phyloP scores from a whole-genome alignment of 2,329 filamentous ascomycete species.

The Fusarium fracticaudum region DNA sequence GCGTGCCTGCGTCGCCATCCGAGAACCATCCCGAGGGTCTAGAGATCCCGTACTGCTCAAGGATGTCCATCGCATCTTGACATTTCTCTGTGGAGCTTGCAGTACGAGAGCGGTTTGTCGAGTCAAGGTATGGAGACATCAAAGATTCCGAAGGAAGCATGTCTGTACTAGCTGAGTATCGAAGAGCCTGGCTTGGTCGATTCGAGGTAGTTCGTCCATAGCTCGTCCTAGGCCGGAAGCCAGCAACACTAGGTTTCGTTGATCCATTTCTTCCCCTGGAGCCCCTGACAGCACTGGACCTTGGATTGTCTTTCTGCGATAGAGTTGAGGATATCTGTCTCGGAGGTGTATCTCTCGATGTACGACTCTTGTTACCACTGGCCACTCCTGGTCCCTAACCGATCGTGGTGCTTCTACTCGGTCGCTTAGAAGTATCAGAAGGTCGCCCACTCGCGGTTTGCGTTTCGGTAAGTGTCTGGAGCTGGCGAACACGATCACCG shows the following conservation, averaged over 20 bases:
- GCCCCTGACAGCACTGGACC: not conserved
- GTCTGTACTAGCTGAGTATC: slow-evolving; percentile 5
- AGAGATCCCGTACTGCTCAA: slow-evolving; percentile 57
- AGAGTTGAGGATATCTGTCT: slow-evolving; percentile 31
- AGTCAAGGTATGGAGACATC: slow-evolving; percentile 5
- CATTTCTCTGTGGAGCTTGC: slow-evolving; percentile 50
- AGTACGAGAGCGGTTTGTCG: slow-evolving; percentile 35
- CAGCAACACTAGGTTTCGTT: slow-evolving; percentile 17
- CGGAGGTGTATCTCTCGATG: slow-evolving; percentile 39
- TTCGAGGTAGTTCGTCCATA: not conserved
- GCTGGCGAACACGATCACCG: slow-evolving; percentile 43
- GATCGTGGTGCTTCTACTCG: slow-evolving; percentile 40
- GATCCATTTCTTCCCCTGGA: not conserved
- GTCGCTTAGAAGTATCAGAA: slow-evolving; percentile 22
- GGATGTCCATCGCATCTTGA: slow-evolving; percentile 58
- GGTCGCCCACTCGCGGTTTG: not conserved
- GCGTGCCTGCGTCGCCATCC: slow-evolving; percentile 46
- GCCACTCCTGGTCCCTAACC: slow-evolving; percentile 44
- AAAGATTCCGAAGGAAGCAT: not conserved
- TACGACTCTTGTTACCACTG: slow-evolving; percentile 38
- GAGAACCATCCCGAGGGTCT: slow-evolving; percentile 58
- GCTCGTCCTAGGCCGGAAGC: slow-evolving; percentile 1
- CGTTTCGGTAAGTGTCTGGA: slow-evolving; percentile 37
- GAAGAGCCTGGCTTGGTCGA: not conserved
- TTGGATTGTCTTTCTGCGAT: slow-evolving; percentile 16